phyloP scores from a whole-genome alignment of 108 stramenopile species.

The Epithemia pelagica region DNA sequence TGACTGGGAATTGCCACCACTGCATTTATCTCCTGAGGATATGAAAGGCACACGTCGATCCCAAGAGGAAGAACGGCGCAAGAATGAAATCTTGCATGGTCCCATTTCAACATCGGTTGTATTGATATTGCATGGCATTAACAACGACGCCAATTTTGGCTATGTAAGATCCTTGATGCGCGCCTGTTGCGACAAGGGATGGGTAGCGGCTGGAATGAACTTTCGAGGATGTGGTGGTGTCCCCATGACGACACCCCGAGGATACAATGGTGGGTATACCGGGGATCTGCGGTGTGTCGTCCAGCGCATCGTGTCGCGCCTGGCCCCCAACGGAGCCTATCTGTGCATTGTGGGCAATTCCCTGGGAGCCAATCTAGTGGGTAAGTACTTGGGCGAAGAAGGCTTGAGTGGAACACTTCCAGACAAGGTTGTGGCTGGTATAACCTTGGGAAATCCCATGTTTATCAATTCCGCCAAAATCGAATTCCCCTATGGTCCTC shows the following conservation, averaged over 20 bases:
- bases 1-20: constrained; percentile 72
- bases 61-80: constrained; percentile 1
- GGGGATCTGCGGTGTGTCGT: constrained; percentile 70
- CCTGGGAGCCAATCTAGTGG: constrained; percentile 73
- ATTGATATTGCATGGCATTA: constrained; percentile 79
- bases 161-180: constrained; percentile 75
- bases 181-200: constrained; percentile 64
- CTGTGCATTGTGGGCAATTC: constrained; percentile 73
- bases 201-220: constrained; percentile 74
- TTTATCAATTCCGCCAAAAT: constrained; percentile 41
- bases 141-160: constrained; percentile 83
- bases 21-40: not conserved
- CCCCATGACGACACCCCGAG: constrained; percentile 55
- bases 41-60: constrained; percentile 1
- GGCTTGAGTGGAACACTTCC: constrained; percentile 66
- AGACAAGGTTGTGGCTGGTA: constrained; percentile 62
- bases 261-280: constrained; percentile 72
- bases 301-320: constrained; percentile 38
- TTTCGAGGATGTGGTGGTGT: constrained; percentile 67
- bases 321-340: constrained; percentile 24
- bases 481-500: constrained; percentile 46
- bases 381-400: constrained; percentile 87
- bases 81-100: constrained; percentile 16
- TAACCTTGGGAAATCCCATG: constrained; percentile 73
- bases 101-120: constrained; percentile 36